Evolutionary conservation across 129 eudicot species (phyloP).

Genomic region (sunflower (Helianthus annuus)): HanXRQr2.0-SUNRISE NC_035447.2:118667729-118668228

Average conservation of each 20-base stretch:
- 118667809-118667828: too few relatives aligned
- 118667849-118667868: too few relatives aligned
- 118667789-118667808: too few relatives aligned
- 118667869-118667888: too few relatives aligned
- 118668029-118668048: neutral
- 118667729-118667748: too few relatives aligned
- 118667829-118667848: too few relatives aligned
- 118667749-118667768: too few relatives aligned
- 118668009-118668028: neutral
- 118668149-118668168: neutral
- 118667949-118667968: too few relatives aligned
- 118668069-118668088: neutral
- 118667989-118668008: constrained; percentile 24
- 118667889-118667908: too few relatives aligned
- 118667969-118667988: neutral
- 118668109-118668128: constrained; percentile 10
- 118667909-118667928: too few relatives aligned
- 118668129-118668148: constrained; percentile 11
- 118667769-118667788: too few relatives aligned
- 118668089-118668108: neutral
- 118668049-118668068: neutral
- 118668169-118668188: constrained; percentile 19
- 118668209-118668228: constrained; percentile 2
- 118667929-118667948: too few relatives aligned
- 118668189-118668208: constrained; percentile 17